A percentile compares a stretch with the other conserved stretches of the same genome.
Evolutionary conservation across 1,139 yeast genomes (phyloP).

Genomic region (Yamadazyma spencermartinsiae): DNA sequence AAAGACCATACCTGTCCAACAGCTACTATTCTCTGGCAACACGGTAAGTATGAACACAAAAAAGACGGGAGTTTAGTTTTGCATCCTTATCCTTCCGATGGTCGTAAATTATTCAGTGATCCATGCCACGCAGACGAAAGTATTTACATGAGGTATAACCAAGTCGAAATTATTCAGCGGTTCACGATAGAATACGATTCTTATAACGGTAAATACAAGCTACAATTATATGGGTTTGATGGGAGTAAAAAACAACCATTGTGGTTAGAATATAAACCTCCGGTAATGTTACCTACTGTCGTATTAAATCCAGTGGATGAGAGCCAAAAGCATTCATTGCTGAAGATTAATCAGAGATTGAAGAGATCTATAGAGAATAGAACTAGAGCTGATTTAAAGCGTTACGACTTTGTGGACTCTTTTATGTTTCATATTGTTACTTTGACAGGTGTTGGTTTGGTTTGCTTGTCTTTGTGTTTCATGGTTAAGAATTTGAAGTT

Average conservation of each 20-base stretch:
- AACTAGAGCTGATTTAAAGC: slow-evolving; percentile 67
- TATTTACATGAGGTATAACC: slow-evolving; percentile 24
- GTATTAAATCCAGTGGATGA: slow-evolving; percentile 26
- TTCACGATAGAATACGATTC: slow-evolving; percentile 24
- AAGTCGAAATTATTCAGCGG: slow-evolving; percentile 21
- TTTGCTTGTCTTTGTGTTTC: slow-evolving; percentile 1
- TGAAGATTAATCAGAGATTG: slow-evolving; percentile 28
- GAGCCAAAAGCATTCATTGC: slow-evolving; percentile 11
- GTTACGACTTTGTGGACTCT: slow-evolving; percentile 6
- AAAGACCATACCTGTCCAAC: slow-evolving; percentile 27
- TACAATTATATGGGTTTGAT: slow-evolving; percentile 28
- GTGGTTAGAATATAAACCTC: slow-evolving; percentile 30
- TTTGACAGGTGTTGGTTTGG: neutral
- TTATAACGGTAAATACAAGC: slow-evolving; percentile 21
- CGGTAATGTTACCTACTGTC: slow-evolving; percentile 28
- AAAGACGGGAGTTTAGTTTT: slow-evolving; percentile 20
- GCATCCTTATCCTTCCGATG: slow-evolving; percentile 28
- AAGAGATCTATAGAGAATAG: slow-evolving; percentile 77
- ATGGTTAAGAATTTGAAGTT: slow-evolving; percentile 4
- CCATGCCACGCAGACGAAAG: slow-evolving; percentile 26
- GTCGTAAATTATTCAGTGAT: slow-evolving; percentile 31
- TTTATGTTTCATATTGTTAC: slow-evolving; percentile 3
- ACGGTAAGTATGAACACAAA: slow-evolving; percentile 23
- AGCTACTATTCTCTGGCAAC: slow-evolving; percentile 32
- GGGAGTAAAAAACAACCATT: slow-evolving; percentile 32